Evolutionary conservation across 257 asterid genomes (phyloP).

Genomic region (Nyctanthes arbortristis): DNA sequence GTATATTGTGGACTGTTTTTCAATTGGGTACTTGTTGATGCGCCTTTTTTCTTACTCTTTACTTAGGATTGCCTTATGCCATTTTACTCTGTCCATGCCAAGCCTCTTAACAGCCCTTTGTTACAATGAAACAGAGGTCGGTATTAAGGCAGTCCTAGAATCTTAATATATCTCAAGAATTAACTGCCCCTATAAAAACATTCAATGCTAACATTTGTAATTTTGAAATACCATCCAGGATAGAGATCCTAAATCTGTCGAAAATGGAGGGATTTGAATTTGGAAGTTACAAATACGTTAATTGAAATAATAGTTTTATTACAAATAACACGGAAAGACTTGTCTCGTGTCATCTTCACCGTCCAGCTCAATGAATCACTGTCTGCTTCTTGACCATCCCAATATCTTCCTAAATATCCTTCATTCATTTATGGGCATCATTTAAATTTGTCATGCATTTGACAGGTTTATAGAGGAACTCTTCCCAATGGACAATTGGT

Average conservation of each 20-base stretch:
- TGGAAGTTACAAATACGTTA: neutral
- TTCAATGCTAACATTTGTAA: neutral
- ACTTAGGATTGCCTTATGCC: neutral
- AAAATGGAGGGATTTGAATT: neutral
- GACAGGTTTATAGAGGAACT: conserved; percentile 77
- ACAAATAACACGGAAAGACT: neutral
- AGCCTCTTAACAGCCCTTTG: neutral
- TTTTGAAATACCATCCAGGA: neutral
- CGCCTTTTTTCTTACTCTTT: neutral
- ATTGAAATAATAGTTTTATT: too few relatives aligned
- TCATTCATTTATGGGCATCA: neutral
- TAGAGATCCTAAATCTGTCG: neutral
- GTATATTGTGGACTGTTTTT: neutral
- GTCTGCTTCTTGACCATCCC: neutral
- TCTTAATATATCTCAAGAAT: neutral
- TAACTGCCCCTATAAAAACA: neutral
- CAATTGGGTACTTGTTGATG: neutral
- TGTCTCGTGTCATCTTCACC: neutral
- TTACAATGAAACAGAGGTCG: neutral
- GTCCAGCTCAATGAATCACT: neutral
- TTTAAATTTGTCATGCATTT: neutral
- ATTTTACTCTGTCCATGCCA: neutral
- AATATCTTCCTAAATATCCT: neutral
- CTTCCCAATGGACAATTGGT: conserved; percentile 64
- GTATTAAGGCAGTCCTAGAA: neutral